Evolutionary conservation across 352 stramenopile species (phyloP), one percentile per base, ranked within the genome.

Genomic region (Phytopythium sindhum): DNA sequence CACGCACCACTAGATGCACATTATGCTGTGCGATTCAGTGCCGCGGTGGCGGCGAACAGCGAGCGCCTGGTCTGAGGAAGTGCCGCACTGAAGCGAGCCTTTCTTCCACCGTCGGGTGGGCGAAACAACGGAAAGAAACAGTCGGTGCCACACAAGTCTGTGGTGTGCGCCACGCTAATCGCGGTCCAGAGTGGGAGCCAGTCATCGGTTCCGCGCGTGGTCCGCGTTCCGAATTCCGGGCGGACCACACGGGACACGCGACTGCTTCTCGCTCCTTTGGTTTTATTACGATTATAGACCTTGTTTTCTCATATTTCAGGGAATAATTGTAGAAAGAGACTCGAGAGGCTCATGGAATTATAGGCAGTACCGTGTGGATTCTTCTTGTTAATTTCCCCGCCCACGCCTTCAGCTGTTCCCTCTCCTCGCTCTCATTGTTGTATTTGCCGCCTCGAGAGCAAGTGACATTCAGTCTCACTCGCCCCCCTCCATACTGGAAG

Each of bases 391-490:
- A 37, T 61, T 69, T 77, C 62, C 56, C n/a, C n/a, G n/a, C n/a
- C n/a, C 60, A 68, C 75, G 66, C 73, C 61, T 66, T 66, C 55
- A 41, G 42, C 39, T 42, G 21, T 71, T 76, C 64, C 51, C 61
- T 72, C 63, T 28, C 28, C 51, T 24, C 31, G 24, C 56, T 74
- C 78, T 74, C 78, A 87, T 87, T 87, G 73, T 65, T 78, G 68
- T 73, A 80, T 86, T 87, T 87, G 68, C 78, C 53, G 67, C 66
- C 70, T 78, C 47, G 70, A 68, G 65, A 72, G 64, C 75, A 87
- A 84, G 78, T 76, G 75, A 48, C 50, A 54, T 39, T 47, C 60
- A 48, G 6, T 60, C 41, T 67, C 65, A 52, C 41, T 21, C 23
- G 31, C 24, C 10, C 24, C n/a, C 45, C 45, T 29, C 47, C 47